Evolutionary conservation across 2,329 filamentous ascomycete genomes (phyloP).

Genomic region (Cercospora sp.): DNA sequence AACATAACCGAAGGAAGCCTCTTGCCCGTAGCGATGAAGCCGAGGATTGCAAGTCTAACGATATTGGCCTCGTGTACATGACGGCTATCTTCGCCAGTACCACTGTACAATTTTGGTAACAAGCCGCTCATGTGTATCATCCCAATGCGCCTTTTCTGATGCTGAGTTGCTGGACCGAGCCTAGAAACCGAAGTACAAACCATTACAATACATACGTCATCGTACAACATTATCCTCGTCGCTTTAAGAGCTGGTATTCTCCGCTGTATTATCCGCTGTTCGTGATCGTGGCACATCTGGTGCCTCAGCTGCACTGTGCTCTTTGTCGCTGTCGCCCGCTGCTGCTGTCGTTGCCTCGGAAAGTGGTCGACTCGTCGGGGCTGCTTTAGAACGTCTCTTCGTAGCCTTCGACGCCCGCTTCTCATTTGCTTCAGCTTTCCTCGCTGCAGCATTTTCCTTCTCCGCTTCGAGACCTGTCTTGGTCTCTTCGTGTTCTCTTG

Average conservation of each 20-base stretch:
- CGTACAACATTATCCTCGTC: neutral
- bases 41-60: neutral
- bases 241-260: neutral
- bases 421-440: constrained; percentile 37
- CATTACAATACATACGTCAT: neutral
- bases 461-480: constrained; percentile 51
- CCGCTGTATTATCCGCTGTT: neutral
- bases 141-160: neutral
- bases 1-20: neutral
- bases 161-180: neutral
- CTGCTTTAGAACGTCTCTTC: constrained; percentile 6
- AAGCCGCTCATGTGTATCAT: neutral
- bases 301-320: neutral
- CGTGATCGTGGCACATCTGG: neutral
- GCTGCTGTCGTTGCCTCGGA: neutral
- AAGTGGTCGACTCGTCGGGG: neutral
- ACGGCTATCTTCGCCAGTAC: neutral
- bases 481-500: constrained; percentile 50
- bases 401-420: constrained; percentile 23
- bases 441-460: constrained; percentile 42
- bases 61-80: neutral
- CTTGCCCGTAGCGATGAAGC: neutral
- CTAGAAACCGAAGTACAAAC: no score
- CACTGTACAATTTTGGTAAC: neutral
- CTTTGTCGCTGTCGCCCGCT: constrained; percentile 8